These are phyloP conservation scores for Lagenaria siceraria DNA, from an alignment of 306 rosid genomes.

Conservation along the genomic window DNA sequence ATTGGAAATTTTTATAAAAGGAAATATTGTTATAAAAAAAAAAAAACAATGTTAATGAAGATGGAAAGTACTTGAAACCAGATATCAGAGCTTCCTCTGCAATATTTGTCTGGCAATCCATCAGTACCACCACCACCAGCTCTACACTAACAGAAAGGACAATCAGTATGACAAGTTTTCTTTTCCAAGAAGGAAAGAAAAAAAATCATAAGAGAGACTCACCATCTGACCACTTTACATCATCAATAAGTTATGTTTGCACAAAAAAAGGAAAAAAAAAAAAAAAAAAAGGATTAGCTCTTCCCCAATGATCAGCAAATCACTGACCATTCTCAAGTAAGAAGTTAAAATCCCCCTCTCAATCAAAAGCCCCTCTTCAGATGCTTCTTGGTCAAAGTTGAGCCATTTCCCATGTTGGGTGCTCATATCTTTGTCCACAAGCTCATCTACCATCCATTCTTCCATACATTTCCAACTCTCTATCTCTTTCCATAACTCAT, in stretches of 20 bases:
- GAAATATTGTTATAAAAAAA: background rate
- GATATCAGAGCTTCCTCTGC: background rate
- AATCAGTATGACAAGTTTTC: slow-evolving; percentile 1
- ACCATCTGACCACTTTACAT: slow-evolving; percentile 3
- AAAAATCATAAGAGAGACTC: background rate
- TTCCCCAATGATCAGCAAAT: slow-evolving; percentile 23
- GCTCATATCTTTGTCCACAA: slow-evolving; percentile 73
- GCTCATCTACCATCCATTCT: slow-evolving; percentile 63
- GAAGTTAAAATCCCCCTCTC: slow-evolving; percentile 33
- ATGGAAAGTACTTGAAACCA: background rate
- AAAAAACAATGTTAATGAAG: background rate
- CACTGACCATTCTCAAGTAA: slow-evolving; percentile 60
- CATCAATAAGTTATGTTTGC: background rate
- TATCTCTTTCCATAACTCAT: slow-evolving; percentile 51
- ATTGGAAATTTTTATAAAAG: background rate
- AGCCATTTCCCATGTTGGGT: slow-evolving; percentile 61
- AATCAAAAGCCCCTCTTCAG: slow-evolving; percentile 48
- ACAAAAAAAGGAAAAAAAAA: background rate
- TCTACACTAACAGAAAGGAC: background rate
- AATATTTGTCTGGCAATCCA: background rate
- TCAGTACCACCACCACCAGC: background rate
- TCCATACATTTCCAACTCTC: slow-evolving; percentile 39
- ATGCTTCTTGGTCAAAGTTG: slow-evolving; percentile 48
- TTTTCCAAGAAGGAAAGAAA: background rate
- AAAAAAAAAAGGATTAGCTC: background rate